Evolutionary conservation across 176 grass and related monocot genomes (phyloP), one percentile per base, ranked within the genome.

Genomic region (Oryza coarctata): DNA sequence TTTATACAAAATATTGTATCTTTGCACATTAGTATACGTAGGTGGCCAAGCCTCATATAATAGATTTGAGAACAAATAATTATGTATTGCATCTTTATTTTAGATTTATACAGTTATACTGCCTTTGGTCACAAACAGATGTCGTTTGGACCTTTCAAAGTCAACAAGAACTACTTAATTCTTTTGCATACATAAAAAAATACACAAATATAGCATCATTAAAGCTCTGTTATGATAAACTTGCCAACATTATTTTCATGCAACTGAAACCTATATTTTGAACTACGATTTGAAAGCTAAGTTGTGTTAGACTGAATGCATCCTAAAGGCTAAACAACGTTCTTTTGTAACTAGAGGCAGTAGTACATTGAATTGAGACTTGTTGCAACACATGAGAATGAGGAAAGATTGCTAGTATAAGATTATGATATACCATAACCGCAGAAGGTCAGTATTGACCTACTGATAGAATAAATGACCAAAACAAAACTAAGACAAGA

Each of bases 401-500:
- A 22, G 49, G 49, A 20, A 55, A 22, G 20, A 55, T 55, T n/a
- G 1, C 20, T 55, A 30, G 73, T 49, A 63, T 20, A 31, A 75
- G 26, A 70, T 71, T 84, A 62, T 30, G 31, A 72, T 26, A 63
- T 12, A 62, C 22, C 14, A 45, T 77, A 80, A 80, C 22, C 41
- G 36, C 69, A 49, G 17, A 50, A 60, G 45, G 49, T 67, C 11
- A 26, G 33, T 63, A 72, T 13, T 62, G 14, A 31, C 12, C 25
- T 63, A 72, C 12, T 43, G 14, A 31, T 63, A 72, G 26, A 52
- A 40, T 72, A 43, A 33, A 74, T 12, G 27, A 45, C 11, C 38
- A 23, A 65, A 40, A 60, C 47, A 28, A 83, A 82, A 74, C 73
- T 72, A 74, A 33, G 70, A 65, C 38, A 36, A 49, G 14, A 49